A percentile compares a stretch with the other conserved stretches of the same genome.
phyloP scores from a whole-genome alignment of 257 asterid genomes.

The Solanum dulcamara region DNA sequence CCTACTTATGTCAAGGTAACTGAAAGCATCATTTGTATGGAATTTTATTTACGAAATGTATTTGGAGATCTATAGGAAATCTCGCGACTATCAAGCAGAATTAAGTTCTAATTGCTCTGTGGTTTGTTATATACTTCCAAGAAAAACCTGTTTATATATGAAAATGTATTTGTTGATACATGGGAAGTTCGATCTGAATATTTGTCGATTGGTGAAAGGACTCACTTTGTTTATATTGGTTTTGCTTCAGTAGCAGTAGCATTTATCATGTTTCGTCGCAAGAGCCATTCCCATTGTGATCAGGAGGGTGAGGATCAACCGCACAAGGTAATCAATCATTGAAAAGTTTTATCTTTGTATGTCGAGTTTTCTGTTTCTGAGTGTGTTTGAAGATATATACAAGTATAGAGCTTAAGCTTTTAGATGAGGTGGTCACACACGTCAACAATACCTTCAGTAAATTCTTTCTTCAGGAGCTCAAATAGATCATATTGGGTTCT shows the following conservation, averaged over 20 bases:
- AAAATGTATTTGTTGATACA: background rate
- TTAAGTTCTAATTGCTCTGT: background rate
- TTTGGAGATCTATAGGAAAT: background rate
- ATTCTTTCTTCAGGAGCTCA: background rate
- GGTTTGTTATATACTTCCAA: background rate
- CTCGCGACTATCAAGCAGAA: background rate
- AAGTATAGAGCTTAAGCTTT: background rate
- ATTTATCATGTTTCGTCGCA: slow-evolving; percentile 52
- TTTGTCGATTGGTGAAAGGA: background rate
- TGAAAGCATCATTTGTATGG: background rate
- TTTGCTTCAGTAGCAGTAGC: slow-evolving; percentile 1
- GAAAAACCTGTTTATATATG: background rate
- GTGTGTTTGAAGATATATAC: background rate
- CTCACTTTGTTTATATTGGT: background rate
- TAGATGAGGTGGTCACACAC: background rate
- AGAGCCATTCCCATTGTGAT: slow-evolving; percentile 34
- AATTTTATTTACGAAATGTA: background rate
- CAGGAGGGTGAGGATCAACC: slow-evolving; percentile 45
- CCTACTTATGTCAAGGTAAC: background rate
- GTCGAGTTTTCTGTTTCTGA: background rate
- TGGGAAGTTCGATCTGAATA: background rate
- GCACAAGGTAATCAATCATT: slow-evolving; percentile 45
- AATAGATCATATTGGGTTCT: background rate
- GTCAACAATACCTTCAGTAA: background rate
- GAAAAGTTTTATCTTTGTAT: background rate